phyloP scores from a whole-genome alignment of 805 yeast genomes.

The Pichia deserticola region DNA sequence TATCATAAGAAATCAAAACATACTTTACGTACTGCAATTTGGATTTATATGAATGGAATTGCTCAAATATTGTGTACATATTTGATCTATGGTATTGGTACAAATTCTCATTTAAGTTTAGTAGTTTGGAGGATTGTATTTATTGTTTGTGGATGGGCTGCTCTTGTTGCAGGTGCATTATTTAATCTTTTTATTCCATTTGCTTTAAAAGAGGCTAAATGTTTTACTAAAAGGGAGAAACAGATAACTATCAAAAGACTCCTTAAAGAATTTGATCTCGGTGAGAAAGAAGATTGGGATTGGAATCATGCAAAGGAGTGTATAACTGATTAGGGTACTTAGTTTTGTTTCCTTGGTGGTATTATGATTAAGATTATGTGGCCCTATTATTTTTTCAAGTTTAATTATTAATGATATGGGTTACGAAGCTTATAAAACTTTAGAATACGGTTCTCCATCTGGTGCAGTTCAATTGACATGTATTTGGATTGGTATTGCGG shows the following conservation, averaged over 20 bases:
- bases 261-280: slow-evolving; percentile 24
- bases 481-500: slow-evolving; percentile 20
- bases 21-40: slow-evolving; percentile 25
- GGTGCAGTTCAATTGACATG: slow-evolving; percentile 25
- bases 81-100: slow-evolving; percentile 46
- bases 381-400: slow-evolving; percentile 30
- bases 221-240: slow-evolving; percentile 34
- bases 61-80: slow-evolving; percentile 41
- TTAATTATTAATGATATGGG: slow-evolving; percentile 28
- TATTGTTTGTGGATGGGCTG: slow-evolving; percentile 50
- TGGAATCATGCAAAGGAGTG: slow-evolving; percentile 50
- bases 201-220: slow-evolving; percentile 39
- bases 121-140: slow-evolving; percentile 55
- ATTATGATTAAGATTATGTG: slow-evolving; percentile 38
- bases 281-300: slow-evolving; percentile 47
- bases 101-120: slow-evolving; percentile 32
- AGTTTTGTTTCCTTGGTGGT: slow-evolving; percentile 39
- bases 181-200: slow-evolving; percentile 29
- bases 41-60: slow-evolving; percentile 39
- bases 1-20: slow-evolving; percentile 48
- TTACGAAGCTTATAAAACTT: slow-evolving; percentile 20
- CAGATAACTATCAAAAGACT: slow-evolving; percentile 45
- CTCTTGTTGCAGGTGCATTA: slow-evolving; percentile 28
- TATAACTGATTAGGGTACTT: slow-evolving; percentile 42
- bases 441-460: slow-evolving; percentile 24